Conservation (phyloP, 2,329 filamentous ascomycete genomes). For the Triangularia verruculosa region DNA sequence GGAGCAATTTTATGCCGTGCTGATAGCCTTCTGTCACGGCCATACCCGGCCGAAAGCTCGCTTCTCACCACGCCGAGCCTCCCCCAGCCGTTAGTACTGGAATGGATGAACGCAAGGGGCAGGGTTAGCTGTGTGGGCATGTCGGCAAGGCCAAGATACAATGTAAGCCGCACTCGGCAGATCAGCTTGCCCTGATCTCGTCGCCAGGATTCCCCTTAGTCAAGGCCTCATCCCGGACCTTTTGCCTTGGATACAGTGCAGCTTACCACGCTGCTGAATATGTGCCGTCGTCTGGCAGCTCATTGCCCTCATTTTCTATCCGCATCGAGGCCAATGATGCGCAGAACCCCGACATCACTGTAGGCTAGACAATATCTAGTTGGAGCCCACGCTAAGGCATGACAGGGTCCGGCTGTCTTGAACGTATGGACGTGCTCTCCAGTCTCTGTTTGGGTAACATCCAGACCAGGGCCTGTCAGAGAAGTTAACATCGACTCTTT, state of each 20-base stretch:
- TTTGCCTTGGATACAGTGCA: not conserved
- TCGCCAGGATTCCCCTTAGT: too few relatives aligned
- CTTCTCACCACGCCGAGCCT: not conserved
- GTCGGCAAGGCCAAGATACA: not conserved
- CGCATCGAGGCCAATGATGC: conserved; percentile 62
- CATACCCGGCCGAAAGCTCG: conserved; percentile 2
- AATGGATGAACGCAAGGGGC: not conserved
- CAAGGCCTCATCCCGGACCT: not conserved
- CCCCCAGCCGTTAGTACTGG: not conserved
- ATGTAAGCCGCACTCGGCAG: not conserved
- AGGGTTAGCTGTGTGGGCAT: not conserved
- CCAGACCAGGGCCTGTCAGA: conserved; percentile 54
- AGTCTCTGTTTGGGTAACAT: conserved; percentile 69
- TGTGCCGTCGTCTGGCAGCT: conserved; percentile 8
- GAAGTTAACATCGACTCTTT: conserved; percentile 19
- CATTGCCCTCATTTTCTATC: conserved; percentile 44
- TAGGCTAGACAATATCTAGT: conserved; percentile 72
- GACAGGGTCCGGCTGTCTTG: conserved; percentile 62
- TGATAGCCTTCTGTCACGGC: conserved; percentile 11
- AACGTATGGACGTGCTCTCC: conserved; percentile 70
- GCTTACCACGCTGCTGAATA: not conserved
- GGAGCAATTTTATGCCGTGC: conserved; percentile 22
- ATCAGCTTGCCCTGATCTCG: not conserved
- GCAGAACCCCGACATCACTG: conserved; percentile 64
- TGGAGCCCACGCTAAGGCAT: conserved; percentile 73